Evolutionary conservation across 2,329 filamentous ascomycete genomes (phyloP).

Genomic region (Monosporascus sp.): DNA sequence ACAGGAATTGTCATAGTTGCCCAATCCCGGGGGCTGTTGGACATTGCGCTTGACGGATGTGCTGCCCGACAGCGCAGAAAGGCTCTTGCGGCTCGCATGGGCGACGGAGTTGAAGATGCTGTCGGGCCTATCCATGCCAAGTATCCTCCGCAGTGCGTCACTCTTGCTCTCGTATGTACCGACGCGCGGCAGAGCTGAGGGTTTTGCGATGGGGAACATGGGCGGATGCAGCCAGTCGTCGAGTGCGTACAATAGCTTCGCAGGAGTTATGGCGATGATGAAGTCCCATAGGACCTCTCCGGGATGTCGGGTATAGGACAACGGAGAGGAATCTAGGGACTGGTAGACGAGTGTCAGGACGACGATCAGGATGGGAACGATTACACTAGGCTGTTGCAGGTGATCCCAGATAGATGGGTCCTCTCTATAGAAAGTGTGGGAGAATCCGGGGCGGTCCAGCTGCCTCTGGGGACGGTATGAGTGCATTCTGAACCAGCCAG

Average conservation of each 20-base stretch:
- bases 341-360: constrained; percentile 31
- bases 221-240: constrained; percentile 50
- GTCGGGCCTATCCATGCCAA: constrained; percentile 51
- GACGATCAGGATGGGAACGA: constrained; percentile 31
- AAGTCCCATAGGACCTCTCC: constrained; percentile 54
- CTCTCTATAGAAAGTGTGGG: constrained; percentile 15
- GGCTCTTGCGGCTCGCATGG: constrained; percentile 50
- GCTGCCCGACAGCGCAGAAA: constrained; percentile 46
- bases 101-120: constrained; percentile 53
- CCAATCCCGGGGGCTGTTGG: constrained; percentile 61
- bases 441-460: constrained; percentile 21
- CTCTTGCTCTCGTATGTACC: constrained; percentile 55
- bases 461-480: constrained; percentile 26
- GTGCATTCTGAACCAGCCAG: constrained; percentile 30
- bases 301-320: constrained; percentile 29
- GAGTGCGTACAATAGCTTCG: constrained; percentile 50
- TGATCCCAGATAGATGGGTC: constrained; percentile 25
- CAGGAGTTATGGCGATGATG: constrained; percentile 52
- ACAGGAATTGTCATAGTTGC: constrained; percentile 92
- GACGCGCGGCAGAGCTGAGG: constrained; percentile 30
- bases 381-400: constrained; percentile 29
- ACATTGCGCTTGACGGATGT: constrained; percentile 34
- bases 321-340: constrained; percentile 22
- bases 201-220: constrained; percentile 32
- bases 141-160: constrained; percentile 56